Percentiles rank a stretch among this genome's conserved stretches.
Conservation (phyloP, 768 basidiomycete species). For the Pholiota molesta region DNA sequence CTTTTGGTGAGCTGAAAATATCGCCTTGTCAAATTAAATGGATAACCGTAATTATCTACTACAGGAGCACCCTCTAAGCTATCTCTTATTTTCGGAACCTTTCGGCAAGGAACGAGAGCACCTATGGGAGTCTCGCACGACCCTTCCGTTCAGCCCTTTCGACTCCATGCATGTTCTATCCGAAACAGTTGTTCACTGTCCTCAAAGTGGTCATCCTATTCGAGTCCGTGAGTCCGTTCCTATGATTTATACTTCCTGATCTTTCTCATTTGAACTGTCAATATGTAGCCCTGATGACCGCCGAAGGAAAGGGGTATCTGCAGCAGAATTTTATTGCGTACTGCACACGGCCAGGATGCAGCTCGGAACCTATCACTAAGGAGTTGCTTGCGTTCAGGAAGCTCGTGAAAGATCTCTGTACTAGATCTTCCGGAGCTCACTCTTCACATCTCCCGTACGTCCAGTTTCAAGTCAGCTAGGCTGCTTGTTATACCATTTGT, state of each 20-base stretch:
- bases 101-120: conserved; percentile 15
- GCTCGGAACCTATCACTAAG: conserved; percentile 34
- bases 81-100: conserved; percentile 12
- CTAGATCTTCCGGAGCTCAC: conserved; percentile 4
- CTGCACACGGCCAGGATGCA: conserved; percentile 39
- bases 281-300: conserved; percentile 41
- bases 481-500: not conserved
- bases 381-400: conserved; percentile 25
- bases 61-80: conserved; percentile 13
- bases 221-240: conserved; percentile 27
- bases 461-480: not conserved
- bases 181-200: conserved; percentile 30
- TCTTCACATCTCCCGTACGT: conserved; percentile 17
- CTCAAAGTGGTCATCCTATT: conserved; percentile 24
- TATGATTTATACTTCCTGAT: not conserved
- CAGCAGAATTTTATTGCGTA: conserved; percentile 40
- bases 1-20: conserved; percentile 20
- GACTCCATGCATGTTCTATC: conserved; percentile 3
- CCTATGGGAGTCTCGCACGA: conserved; percentile 21
- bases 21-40: not conserved
- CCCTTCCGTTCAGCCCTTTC: conserved; percentile 25
- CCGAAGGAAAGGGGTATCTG: conserved; percentile 47
- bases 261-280: too few relatives aligned
- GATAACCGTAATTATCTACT: not conserved
- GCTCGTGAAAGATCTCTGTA: conserved; percentile 16